Evolutionary conservation across 805 yeast species (phyloP).

Genomic region (Saccharomyces mikatae): DNA sequence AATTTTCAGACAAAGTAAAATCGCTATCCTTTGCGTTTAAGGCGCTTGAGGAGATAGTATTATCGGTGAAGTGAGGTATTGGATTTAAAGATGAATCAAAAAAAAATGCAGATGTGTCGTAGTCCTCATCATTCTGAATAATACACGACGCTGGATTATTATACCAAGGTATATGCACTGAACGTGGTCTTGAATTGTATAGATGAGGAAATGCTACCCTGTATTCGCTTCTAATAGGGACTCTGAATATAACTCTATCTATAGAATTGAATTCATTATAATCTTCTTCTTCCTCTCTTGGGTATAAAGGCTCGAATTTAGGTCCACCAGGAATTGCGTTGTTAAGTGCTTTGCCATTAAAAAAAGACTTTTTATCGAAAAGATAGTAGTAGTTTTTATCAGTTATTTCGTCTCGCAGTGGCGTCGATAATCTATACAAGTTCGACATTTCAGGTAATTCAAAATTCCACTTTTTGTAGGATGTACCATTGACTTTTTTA

Average conservation of each 20-base stretch:
- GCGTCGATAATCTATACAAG: conserved; percentile 60
- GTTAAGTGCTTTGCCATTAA: conserved; percentile 86
- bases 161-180: conserved; percentile 55
- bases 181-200: conserved; percentile 68
- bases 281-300: conserved; percentile 65
- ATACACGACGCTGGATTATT: conserved; percentile 53
- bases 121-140: conserved; percentile 36
- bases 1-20: conserved; percentile 34
- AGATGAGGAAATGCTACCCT: conserved; percentile 79
- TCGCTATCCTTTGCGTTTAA: conserved; percentile 33
- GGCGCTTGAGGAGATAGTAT: conserved; percentile 14
- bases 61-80: conserved; percentile 30
- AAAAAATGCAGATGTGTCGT: conserved; percentile 46
- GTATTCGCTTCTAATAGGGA: conserved; percentile 72
- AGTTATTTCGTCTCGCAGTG: conserved; percentile 50
- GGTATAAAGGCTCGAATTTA: conserved; percentile 78
- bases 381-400: conserved; percentile 59
- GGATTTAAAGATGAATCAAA: conserved; percentile 53
- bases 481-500: conserved; percentile 58
- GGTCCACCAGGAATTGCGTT: conserved; percentile 93
- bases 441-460: conserved; percentile 54
- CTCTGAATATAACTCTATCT: conserved; percentile 77
- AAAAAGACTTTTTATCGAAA: conserved; percentile 71
- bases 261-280: conserved; percentile 84
- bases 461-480: conserved; percentile 67